Base-by-base conservation (phyloP, 164 flowering plant genomes). In the Magnolia officinalis region DNA sequence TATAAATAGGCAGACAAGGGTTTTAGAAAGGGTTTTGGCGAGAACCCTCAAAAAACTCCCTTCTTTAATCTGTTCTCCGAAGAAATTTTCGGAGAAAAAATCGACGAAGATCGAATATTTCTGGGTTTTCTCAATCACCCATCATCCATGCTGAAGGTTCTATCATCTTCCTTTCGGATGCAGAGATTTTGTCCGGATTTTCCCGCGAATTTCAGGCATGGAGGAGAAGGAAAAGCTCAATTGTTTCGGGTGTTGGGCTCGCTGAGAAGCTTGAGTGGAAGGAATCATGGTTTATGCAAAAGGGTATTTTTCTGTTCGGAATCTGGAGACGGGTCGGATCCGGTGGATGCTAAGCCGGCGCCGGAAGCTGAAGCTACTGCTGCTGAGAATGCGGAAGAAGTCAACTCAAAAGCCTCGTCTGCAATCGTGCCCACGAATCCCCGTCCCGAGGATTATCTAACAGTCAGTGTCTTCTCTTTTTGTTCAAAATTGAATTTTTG, bases 371-470 rank as follows among this genome's bases (percentile, higher is more conserved):
- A 65, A 68, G 75, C 74, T 11, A 75, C 55, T 26, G 72, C 49
- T 6, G 71, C 55, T 5, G 77, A 76, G 50, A 89, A 76, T 8
- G 85, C 78, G 0, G 91, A 84, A 55, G 94, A 79, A 45, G 79
- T 82, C 4, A 93, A 88, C 6, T 63, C 87, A 3, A 89, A 85
- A 74, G 64, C 84, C 6, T 87, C 95, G 0, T 84, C 91, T 0
- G 98, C 98, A 2, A 90, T 94, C 2, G 90, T 94, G 19, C 81
- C 96, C 0, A 87, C 92, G 1, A 84, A 83, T 74, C 91, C 94
- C 8, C 83, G 85, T 50, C 95, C 91, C 0, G 98, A 96, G 72
- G 99, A 96, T 81, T 93, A 84, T 79, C 79, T 87, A n/a, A 85
- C 90, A 88, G 98, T 95, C 73, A 50, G 84, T 18, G 49, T 52